phyloP scores from a whole-genome alignment of 805 yeast genomes.

The Candida nitratophila region DNA sequence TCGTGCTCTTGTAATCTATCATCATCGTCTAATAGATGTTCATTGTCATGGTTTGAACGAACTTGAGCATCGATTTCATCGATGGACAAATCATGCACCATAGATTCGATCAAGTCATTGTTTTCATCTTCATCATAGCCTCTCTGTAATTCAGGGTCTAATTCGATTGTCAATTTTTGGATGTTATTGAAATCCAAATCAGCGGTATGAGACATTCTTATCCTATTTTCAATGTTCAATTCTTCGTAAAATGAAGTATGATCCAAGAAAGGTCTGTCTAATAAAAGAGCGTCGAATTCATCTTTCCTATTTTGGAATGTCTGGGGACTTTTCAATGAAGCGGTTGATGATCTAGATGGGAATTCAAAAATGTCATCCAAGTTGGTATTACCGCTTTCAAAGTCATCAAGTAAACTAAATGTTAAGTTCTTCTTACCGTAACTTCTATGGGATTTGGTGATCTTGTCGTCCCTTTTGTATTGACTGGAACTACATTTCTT shows the following conservation, averaged over 20 bases:
- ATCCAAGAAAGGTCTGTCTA: background rate
- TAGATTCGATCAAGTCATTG: background rate
- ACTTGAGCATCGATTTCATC: constrained; percentile 30
- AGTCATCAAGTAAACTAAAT: constrained; percentile 21
- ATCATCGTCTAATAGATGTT: constrained; percentile 4
- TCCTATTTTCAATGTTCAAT: background rate
- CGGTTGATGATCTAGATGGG: background rate
- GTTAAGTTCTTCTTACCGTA: background rate
- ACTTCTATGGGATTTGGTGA: background rate
- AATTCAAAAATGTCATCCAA: constrained; percentile 15
- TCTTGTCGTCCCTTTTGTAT: constrained; percentile 2
- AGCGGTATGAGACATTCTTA: constrained; percentile 4
- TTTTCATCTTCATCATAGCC: constrained; percentile 4
- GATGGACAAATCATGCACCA: constrained; percentile 20
- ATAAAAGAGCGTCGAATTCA: background rate
- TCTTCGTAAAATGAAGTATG: background rate
- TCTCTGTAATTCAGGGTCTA: constrained; percentile 1
- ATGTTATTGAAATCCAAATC: constrained; percentile 19
- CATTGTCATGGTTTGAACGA: constrained; percentile 14
- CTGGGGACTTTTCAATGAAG: background rate
- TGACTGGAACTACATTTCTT: background rate
- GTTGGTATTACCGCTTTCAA: constrained; percentile 18
- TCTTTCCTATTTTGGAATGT: background rate
- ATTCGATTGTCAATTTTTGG: constrained; percentile 13
- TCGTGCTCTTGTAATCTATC: background rate